A percentile compares a stretch with the other conserved stretches of the same genome.
Conservation (phyloP, 1,284 basidiomycete species). For the Apiotrichum porosum region DNA sequence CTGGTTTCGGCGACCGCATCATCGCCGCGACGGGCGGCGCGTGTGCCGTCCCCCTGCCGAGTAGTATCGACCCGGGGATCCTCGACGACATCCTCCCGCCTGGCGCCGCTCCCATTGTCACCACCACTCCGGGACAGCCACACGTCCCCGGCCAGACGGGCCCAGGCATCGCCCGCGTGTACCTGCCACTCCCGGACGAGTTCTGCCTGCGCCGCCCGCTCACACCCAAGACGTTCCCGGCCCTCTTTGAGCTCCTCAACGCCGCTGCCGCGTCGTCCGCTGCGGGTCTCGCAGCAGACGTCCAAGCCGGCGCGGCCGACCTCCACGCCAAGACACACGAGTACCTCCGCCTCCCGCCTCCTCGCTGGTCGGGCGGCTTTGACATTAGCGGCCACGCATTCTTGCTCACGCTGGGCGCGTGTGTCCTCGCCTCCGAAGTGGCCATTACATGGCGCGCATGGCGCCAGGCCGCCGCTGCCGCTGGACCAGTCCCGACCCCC, state of each 20-base stretch:
- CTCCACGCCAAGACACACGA: slow-evolving; percentile 6
- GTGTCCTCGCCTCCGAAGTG: slow-evolving; percentile 76
- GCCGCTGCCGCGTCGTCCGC: background rate
- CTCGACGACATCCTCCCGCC: slow-evolving; percentile 10
- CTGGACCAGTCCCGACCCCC: no score
- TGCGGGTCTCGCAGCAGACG: background rate
- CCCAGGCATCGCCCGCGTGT: slow-evolving; percentile 5
- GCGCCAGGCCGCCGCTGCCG: slow-evolving; percentile 1
- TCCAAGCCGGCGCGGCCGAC: background rate
- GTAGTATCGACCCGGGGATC: slow-evolving; percentile 11
- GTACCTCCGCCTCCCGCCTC: slow-evolving; percentile 29
- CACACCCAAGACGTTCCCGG: slow-evolving; percentile 60
- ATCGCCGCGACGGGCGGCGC: slow-evolving; percentile 71
- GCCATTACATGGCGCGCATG: slow-evolving; percentile 40
- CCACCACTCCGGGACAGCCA: background rate
- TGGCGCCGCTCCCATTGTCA: slow-evolving; percentile 50
- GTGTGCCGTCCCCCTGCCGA: slow-evolving; percentile 65
- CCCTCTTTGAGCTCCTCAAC: slow-evolving; percentile 55
- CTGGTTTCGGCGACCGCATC: slow-evolving; percentile 71
- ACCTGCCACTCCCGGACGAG: slow-evolving; percentile 35
- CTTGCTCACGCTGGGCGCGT: slow-evolving; percentile 73
- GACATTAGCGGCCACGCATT: slow-evolving; percentile 94
- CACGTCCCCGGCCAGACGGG: background rate
- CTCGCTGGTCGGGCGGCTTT: slow-evolving; percentile 66
- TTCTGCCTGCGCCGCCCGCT: slow-evolving; percentile 59